Evolutionary conservation across 1,284 basidiomycete genomes (phyloP).

Genomic region (Ganoderma meredithae): DNA sequence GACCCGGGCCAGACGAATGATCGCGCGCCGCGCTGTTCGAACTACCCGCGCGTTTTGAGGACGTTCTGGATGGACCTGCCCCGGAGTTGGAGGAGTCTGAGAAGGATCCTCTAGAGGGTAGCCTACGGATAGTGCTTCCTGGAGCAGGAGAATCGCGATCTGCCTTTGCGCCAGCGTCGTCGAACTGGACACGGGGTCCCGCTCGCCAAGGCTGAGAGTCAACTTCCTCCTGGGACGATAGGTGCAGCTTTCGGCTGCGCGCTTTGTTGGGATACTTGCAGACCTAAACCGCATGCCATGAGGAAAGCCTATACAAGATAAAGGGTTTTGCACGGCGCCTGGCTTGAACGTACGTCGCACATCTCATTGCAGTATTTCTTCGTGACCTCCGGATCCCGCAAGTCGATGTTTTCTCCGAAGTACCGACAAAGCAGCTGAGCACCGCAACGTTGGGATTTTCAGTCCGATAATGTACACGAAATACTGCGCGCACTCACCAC

Average conservation of each 20-base stretch:
- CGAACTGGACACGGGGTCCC: slow-evolving; percentile 32
- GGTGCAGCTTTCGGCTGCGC: slow-evolving; percentile 50
- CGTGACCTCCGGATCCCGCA: slow-evolving; percentile 52
- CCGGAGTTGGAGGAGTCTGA: not conserved
- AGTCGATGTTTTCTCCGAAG: slow-evolving; percentile 80
- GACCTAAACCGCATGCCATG: slow-evolving; percentile 51
- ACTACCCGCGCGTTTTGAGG: slow-evolving; percentile 11
- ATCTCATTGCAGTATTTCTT: slow-evolving; percentile 75
- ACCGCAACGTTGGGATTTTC: not conserved
- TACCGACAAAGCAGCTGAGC: slow-evolving; percentile 79
- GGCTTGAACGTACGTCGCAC: slow-evolving; percentile 75
- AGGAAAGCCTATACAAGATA: not conserved
- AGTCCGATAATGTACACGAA: not conserved
- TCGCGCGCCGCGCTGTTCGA: not conserved
- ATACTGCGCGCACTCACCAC: slow-evolving; percentile 55
- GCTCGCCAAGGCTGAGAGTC: slow-evolving; percentile 41
- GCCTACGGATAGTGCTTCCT: not conserved
- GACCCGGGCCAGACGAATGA: not conserved
- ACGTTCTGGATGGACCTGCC: not conserved
- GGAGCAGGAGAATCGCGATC: not conserved
- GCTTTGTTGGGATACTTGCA: slow-evolving; percentile 80
- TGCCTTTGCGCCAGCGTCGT: slow-evolving; percentile 40
- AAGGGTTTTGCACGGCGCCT: not conserved
- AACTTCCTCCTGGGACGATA: slow-evolving; percentile 58
- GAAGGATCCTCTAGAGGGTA: not conserved